A percentile compares a stretch with the other conserved stretches of the same genome.
These are phyloP conservation scores for Colletotrichum somersetense DNA, from an alignment of 2,329 filamentous ascomycete genomes.

Conservation along the genomic window DNA sequence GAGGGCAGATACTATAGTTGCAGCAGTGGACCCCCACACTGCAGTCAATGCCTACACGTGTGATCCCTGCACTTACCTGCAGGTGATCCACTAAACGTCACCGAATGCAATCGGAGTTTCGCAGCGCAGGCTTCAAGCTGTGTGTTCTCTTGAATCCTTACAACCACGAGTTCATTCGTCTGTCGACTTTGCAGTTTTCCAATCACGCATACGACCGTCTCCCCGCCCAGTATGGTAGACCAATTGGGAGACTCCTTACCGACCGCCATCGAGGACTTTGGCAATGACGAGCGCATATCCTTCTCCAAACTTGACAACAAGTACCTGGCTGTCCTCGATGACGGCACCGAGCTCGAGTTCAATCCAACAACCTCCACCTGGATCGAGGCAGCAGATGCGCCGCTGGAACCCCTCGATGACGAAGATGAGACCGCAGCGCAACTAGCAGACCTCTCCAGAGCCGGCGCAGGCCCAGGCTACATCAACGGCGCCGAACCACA, in stretches of 20 bases:
- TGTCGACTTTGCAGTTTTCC: not conserved
- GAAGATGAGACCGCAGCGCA: slow-evolving; percentile 49
- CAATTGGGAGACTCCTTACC: slow-evolving; percentile 61
- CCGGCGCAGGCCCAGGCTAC: slow-evolving; percentile 44
- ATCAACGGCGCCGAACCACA: slow-evolving; percentile 36
- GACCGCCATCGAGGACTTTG: slow-evolving; percentile 76
- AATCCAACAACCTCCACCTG: slow-evolving; percentile 78
- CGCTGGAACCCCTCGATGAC: slow-evolving; percentile 55
- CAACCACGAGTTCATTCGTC: not conserved
- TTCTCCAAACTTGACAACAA: slow-evolving; percentile 87
- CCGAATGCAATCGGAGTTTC: slow-evolving; percentile 27
- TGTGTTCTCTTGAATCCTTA: not conserved
- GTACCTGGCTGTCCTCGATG: slow-evolving; percentile 85
- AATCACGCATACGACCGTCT: not conserved
- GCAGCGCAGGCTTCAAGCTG: slow-evolving; percentile 1
- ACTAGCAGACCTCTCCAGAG: slow-evolving; percentile 43
- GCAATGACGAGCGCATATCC: slow-evolving; percentile 83
- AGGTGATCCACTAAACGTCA: slow-evolving; percentile 39
- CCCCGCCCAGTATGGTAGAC: slow-evolving; percentile 22
- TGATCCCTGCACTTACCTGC: slow-evolving; percentile 29
- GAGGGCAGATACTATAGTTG: not conserved
- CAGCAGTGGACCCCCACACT: slow-evolving; percentile 33
- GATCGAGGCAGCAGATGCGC: slow-evolving; percentile 72
- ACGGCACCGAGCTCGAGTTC: slow-evolving; percentile 88
- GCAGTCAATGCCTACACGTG: slow-evolving; percentile 6